Evolutionary conservation across 148 eudicot species (phyloP), one percentile per base, ranked within the genome.

Genomic region (Persicaria tinctoria): DNA sequence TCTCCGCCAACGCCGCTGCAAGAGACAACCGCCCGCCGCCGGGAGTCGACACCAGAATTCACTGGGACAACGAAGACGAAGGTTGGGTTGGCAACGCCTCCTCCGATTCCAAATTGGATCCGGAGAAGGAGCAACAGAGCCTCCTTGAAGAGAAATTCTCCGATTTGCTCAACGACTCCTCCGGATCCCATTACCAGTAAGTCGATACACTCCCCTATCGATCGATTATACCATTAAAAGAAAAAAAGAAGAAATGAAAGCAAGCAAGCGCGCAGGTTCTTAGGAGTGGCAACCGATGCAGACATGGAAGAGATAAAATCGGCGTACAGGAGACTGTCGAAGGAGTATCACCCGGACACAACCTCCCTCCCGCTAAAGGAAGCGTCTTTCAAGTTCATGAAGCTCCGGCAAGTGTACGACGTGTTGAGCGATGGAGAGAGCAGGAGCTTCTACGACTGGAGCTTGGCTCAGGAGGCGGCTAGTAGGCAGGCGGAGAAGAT

Each of bases 291-390:
- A 66, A 82, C 88, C 78, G 79, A 83, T 62, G 96, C 96, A 3
- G 98, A 93, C 74, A 6, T 90, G 55, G 96, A 93, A 63, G 96
- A 93, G 77, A 93, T 93, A 7, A 93, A 93, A 78, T 72, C 89
- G 1, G 96, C 96, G 2, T 93, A 90, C 75, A 55, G 96, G 57
- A 73, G 96, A 48, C 48, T 93, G 71, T 86, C 96, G 5, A 93
- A 89, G 79, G 98, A 91, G 73, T 93, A 89, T 70, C 96, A 93
- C 70, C 98, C 96, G 8, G 98, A 93, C 80, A 93, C 96, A 18
- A 90, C 93, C 5, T 76, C 92, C 6, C 96, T 93, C 23, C 98
- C 96, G 4, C 57, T 91, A 1, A 93, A 86, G 77, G 72, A 87
- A 18, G 93, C 98, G 4, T 93, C 98, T 11, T 89, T 87, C 12